phyloP scores from a whole-genome alignment of 306 rosid species.

The Ceratonia siliqua region DNA sequence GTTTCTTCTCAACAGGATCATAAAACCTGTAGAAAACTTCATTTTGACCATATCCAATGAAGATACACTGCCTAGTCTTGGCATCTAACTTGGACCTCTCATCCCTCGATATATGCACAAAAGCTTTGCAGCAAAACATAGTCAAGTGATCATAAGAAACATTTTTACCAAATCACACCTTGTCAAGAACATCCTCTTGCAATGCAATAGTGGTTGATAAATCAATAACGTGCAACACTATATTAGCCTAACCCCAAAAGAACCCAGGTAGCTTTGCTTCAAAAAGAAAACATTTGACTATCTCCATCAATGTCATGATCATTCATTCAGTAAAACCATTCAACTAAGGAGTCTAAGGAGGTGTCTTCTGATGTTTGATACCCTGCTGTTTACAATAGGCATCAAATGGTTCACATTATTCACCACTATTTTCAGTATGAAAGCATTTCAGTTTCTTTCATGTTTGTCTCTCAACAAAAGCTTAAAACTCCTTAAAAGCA shows the following conservation, averaged over 20 bases:
- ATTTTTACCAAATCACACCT: neutral
- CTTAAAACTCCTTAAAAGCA: neutral
- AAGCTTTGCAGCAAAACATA: neutral
- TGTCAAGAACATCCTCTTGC: neutral
- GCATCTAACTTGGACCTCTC: neutral
- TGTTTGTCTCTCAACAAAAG: conserved; percentile 1
- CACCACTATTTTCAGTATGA: neutral
- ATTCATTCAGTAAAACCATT: too few species aligned
- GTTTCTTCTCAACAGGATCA: neutral
- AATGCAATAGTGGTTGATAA: too few species aligned
- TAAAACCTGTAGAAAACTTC: neutral
- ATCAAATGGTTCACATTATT: too few species aligned
- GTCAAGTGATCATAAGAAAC: neutral
- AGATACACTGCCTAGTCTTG: neutral
- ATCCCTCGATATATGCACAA: neutral
- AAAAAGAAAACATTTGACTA: too few species aligned
- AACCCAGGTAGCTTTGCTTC: too few species aligned
- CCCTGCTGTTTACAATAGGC: too few species aligned
- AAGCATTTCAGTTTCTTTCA: neutral
- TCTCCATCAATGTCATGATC: too few species aligned
- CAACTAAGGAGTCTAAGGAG: too few species aligned
- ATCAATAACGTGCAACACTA: neutral
- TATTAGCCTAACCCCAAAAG: neutral
- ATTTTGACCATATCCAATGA: neutral
- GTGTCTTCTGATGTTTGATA: too few species aligned